Evolutionary conservation across 495 filamentous ascomycete species (phyloP), one percentile per base, ranked within the genome.

Genomic region (Aspergillus nidulans): DNA sequence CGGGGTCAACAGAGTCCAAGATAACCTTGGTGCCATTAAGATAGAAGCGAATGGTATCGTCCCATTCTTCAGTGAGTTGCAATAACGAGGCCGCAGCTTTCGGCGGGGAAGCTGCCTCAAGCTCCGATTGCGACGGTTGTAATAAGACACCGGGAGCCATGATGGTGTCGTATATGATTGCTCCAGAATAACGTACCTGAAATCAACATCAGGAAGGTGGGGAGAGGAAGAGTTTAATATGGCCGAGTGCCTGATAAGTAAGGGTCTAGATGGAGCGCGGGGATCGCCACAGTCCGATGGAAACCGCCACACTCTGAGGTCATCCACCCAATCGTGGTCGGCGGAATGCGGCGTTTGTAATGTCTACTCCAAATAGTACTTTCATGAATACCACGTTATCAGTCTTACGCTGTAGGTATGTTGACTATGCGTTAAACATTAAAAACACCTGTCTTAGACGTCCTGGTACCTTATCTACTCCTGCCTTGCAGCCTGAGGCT

Each of bases 11-110:
- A 0, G 87, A 81, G 56, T 95, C 90, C 7, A 97, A 76, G 1
- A 83, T 78, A 41, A 97, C 87, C 54, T 87, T 89, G n/a, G 94
- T 94, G 51, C 92, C 92, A 67, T 98, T 98, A 26, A 98, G 84
- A 69, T 91, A 97, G 75, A 98, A 97, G 1, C 83, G 81, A 45
- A 96, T 64, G 1, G 83, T 80, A 64, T 85, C 81, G 55, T 85
- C 80, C 75, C 88, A 91, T 23, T 77, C 67, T 32, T 78, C 77
- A 3, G 86, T 87, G 24, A 90, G 68, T 19, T 80, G 70, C 20
- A 72, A 61, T 23, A 90, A 67, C 16, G 53, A 43, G 25, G 75
- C 73, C 32, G 49, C 49, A 32, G 49, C 19, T 52, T 52, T 52
- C 38, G 23, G 36, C 21, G 34, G 21, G 18, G 59, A 54, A 30